Conservation (phyloP, 768 basidiomycete genomes). For the Gyrodon lividus region DNA sequence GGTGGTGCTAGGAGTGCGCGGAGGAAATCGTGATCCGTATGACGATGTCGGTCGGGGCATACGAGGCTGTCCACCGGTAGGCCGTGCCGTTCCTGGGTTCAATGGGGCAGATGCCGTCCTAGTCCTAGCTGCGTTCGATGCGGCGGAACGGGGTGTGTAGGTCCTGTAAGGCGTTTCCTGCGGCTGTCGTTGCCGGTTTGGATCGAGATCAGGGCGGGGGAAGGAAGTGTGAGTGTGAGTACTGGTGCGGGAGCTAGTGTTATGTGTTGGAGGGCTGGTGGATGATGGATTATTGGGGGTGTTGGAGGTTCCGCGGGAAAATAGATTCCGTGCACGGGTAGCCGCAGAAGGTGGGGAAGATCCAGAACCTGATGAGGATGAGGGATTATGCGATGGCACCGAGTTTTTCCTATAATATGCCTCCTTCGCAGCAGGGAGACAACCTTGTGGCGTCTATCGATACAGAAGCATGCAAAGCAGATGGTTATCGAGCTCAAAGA, state of each 20-base stretch:
- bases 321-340: constrained; percentile 9
- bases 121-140: constrained; percentile 12
- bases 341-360: constrained; percentile 16
- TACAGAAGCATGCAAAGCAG: background rate
- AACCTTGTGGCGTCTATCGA: constrained; percentile 56
- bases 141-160: constrained; percentile 15
- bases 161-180: constrained; percentile 11
- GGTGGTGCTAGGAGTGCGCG: constrained; percentile 7
- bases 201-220: constrained; percentile 63
- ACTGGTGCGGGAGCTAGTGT: constrained; percentile 3
- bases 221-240: constrained; percentile 39
- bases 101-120: constrained; percentile 24
- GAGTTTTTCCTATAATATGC: constrained; percentile 38
- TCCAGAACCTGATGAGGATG: constrained; percentile 1
- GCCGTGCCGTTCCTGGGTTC: constrained; percentile 11
- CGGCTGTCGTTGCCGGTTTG: constrained; percentile 37
- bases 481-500: background rate
- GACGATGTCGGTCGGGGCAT: constrained; percentile 20
- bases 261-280: background rate
- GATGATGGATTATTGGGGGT: background rate
- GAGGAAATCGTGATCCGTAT: constrained; percentile 10
- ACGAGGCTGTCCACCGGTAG: background rate
- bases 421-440: constrained; percentile 59
- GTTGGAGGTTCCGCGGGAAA: constrained; percentile 12
- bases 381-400: constrained; percentile 17